phyloP scores from a whole-genome alignment of 768 basidiomycete genomes.

The Paxillus ammoniavirescens region DNA sequence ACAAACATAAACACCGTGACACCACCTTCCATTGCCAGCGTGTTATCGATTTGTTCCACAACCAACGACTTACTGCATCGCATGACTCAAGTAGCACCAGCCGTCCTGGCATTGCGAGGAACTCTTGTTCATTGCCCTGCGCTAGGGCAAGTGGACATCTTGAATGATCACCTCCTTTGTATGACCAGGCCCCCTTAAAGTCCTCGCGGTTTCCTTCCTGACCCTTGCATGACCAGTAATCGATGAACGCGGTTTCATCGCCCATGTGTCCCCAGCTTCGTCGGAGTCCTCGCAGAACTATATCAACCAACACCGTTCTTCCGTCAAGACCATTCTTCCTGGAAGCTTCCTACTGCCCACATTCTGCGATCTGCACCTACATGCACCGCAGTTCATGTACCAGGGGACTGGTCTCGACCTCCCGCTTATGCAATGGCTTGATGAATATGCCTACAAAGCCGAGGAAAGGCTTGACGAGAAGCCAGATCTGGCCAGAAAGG shows the following conservation, averaged over 20 bases:
- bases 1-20: neutral
- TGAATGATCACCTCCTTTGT: constrained; percentile 58
- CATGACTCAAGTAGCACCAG: constrained; percentile 6
- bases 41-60: neutral
- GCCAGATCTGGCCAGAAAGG: constrained; percentile 53
- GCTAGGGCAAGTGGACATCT: constrained; percentile 53
- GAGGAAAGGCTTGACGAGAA: constrained; percentile 73
- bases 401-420: constrained; percentile 85
- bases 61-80: no score
- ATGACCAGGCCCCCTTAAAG: neutral
- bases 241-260: constrained; percentile 46
- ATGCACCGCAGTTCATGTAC: constrained; percentile 88
- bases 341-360: constrained; percentile 75
- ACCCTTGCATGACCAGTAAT: constrained; percentile 26
- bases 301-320: constrained; percentile 19
- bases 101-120: constrained; percentile 37
- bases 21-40: neutral
- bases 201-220: neutral
- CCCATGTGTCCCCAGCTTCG: constrained; percentile 42
- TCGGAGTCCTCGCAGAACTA: constrained; percentile 36
- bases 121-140: constrained; percentile 57
- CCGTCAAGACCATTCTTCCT: constrained; percentile 36
- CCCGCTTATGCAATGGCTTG: constrained; percentile 82
- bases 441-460: constrained; percentile 78
- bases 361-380: constrained; percentile 82